Percentiles rank a stretch among this genome's conserved stretches.
phyloP scores from a whole-genome alignment of 768 basidiomycete species.

The Tricholoma sp. region DNA sequence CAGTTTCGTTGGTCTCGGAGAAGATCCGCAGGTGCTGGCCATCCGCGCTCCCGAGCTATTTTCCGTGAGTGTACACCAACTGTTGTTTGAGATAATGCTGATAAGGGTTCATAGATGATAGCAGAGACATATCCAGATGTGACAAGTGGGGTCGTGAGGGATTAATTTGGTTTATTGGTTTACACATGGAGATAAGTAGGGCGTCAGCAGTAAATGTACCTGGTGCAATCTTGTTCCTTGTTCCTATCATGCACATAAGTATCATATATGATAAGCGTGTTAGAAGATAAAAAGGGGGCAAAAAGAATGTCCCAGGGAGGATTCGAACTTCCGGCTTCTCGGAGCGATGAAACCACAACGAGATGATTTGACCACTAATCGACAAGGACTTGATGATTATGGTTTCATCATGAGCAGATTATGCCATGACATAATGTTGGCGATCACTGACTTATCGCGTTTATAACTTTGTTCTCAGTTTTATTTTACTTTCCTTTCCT shows the following conservation, averaged over 20 bases:
- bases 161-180: conserved; percentile 5
- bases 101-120: conserved; percentile 44
- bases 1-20: conserved; percentile 80
- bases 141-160: conserved; percentile 50
- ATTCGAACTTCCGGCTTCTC: conserved; percentile 22
- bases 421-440: too few species aligned
- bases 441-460: background rate
- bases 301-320: conserved; percentile 22
- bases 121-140: conserved; percentile 65
- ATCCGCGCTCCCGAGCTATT: conserved; percentile 70
- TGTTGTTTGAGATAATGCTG: background rate
- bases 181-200: background rate
- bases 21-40: conserved; percentile 76
- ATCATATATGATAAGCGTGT: too few species aligned
- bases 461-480: background rate
- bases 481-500: background rate
- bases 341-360: conserved; percentile 5
- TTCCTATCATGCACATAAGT: too few species aligned
- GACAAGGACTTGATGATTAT: conserved; percentile 5
- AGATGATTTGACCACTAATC: conserved; percentile 14
- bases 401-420: too few species aligned
- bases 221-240: too few species aligned
- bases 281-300: background rate
- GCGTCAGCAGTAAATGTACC: too few species aligned
- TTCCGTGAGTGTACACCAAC: conserved; percentile 33